Evolutionary conservation across 108 stramenopile genomes (phyloP), one percentile per base, ranked within the genome.

Genomic region (Cylindrotheca fusiformis): DNA sequence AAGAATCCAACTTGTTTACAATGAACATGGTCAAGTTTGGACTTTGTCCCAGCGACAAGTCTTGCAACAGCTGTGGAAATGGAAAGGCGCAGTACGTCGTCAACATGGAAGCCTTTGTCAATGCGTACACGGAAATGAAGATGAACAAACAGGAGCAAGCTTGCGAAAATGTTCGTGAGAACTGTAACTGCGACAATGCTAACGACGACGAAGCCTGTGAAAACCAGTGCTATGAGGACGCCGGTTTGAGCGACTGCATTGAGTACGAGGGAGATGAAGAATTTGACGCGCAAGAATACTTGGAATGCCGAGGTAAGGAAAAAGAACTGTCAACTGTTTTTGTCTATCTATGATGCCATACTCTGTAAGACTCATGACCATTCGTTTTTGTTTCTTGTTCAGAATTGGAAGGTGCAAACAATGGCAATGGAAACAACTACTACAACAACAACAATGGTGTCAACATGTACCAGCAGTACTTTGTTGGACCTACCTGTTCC

Each of bases 11-110:
- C 36, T 60, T 89, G 52, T 83, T 86, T 71, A 77, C 75, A 14
- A 80, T 88, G 48, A 71, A 78, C 57, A 65, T 94, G 36, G 87
- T 85, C 33, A 77, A 81, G 60, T 94, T 90, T 75, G 72, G 73
- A 31, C 74, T 94, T 12, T 94, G 92, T 54, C 75, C 82, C 31
- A 51, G 50, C 61, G 68, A 68, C n/a, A 45, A 49, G 45, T 59
- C 58, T 20, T 79, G 85, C 61, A 55, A 32, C 29, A 62, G 56
- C 51, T 75, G 77, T 44, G 73, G 71, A 56, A 77, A 72, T 33
- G 82, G 81, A n/a, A 50, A 53, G 3, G 71, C 72, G 21, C 75
- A 88, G 33, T 94, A 94, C 49, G 85, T 88, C 29, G 75, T 81
- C 33, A 67, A 62, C 52, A 78, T 94, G 83, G 67, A 69, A 19